Base-by-base conservation (phyloP, 2,329 filamentous ascomycete genomes). In the Dendrostoma leiphaemia region DNA sequence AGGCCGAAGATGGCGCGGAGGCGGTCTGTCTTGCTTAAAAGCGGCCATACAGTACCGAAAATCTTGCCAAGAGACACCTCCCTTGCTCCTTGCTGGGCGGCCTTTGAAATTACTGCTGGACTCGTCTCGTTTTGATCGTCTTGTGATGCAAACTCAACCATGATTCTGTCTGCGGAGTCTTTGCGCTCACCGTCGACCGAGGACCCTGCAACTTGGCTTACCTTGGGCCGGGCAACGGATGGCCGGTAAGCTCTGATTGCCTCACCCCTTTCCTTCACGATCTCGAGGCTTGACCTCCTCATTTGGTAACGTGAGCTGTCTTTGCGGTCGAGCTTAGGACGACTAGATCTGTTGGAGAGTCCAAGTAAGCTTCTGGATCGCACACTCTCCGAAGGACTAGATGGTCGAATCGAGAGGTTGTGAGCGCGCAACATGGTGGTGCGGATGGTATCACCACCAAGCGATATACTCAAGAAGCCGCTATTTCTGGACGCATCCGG, bases 41-140 rank as follows among this genome's bases (percentile, higher is more conserved):
- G 77, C 0, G 89, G 87, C 83, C 89, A 88, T 0, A 96, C 77
- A 0, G 89, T 91, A 13, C 69, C 69, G 45, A 92, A 72, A 19
- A 91, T 85, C n/a, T 74, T 31, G 19, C 3, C 90, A 62, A 0
- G 77, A 67, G 2, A 62, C 60, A 1, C 24, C 4, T 21, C 9
- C 31, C 29, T 21, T 29, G 17, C 6, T 37, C 13, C 5, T 24
- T 9, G 9, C 29, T 31, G 15, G 19, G 12, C 28, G 28, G 17
- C 15, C 9, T 17, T 29, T 21, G 19, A 8, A 13, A 4, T 5
- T 13, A 19, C 17, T 29, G 28, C n/a, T 51, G 15, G 26, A 3
- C 19, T 28, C 21, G 10, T 28, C 34, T 38, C 32, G n/a, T 17
- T n/a, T 21, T 8, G 24, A 28, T 19, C 23, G 13, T 41, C 48